Conservation (phyloP, 2,329 filamentous ascomycete genomes). For the Incumbomyces delicatus region DNA sequence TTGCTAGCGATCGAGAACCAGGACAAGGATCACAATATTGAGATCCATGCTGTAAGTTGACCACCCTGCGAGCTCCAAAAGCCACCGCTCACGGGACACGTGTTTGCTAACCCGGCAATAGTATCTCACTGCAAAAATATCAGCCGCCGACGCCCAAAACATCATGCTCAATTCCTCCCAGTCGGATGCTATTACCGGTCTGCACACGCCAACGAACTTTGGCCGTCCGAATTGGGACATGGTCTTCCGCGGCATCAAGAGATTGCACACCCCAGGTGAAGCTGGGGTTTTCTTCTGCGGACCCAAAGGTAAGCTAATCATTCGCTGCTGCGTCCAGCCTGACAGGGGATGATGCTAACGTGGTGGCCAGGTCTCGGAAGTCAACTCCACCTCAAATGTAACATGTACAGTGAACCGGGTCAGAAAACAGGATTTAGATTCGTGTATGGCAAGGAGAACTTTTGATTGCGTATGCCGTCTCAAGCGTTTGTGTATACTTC, state of each 20-base stretch:
- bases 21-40: conserved; percentile 72
- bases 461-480: conserved; percentile 24
- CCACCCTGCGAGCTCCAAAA: too few species aligned
- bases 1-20: conserved; percentile 78
- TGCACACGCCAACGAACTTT: conserved; percentile 75
- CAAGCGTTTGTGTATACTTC: not conserved
- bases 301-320: conserved; percentile 53
- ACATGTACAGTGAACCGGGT: conserved; percentile 69
- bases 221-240: conserved; percentile 83
- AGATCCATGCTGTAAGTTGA: conserved; percentile 61
- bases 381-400: conserved; percentile 70
- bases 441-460: conserved; percentile 45
- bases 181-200: conserved; percentile 73
- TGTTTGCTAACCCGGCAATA: conserved; percentile 17
- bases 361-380: conserved; percentile 41
- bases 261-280: conserved; percentile 63
- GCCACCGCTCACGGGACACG: too few species aligned
- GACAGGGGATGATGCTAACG: too few species aligned
- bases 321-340: not conserved
- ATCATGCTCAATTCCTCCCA: conserved; percentile 81
- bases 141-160: conserved; percentile 75
- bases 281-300: conserved; percentile 79
- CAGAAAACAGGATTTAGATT: conserved; percentile 45
- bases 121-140: conserved; percentile 80
- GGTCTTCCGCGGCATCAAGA: conserved; percentile 75